Evolutionary conservation across 495 filamentous ascomycete genomes (phyloP).

Genomic region (Penicillium parvum): DNA sequence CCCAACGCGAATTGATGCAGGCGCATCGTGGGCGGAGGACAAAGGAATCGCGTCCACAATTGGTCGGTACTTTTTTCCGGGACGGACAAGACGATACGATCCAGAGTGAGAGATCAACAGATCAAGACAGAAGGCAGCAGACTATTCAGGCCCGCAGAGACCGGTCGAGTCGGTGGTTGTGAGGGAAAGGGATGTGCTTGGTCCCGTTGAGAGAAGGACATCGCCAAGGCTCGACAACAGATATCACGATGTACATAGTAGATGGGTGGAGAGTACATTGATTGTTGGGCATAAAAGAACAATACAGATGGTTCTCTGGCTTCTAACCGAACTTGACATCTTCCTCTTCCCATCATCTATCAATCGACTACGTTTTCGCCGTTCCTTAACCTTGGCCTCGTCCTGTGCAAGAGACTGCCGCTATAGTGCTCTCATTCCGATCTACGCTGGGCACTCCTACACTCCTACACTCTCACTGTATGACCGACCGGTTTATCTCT

Average conservation of each 20-base stretch:
- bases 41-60: not conserved
- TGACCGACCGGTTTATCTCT: constrained; percentile 11
- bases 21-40: not conserved
- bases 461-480: constrained; percentile 2
- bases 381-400: too few relatives aligned
- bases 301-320: too few relatives aligned
- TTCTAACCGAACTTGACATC: too few relatives aligned
- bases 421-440: too few relatives aligned
- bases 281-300: too few relatives aligned
- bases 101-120: not conserved
- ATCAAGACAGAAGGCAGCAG: not conserved
- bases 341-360: not conserved
- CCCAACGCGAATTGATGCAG: not conserved
- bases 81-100: constrained; percentile 1
- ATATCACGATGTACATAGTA: too few relatives aligned
- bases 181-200: not conserved
- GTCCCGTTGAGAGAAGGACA: constrained; percentile 1
- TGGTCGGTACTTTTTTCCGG: constrained; percentile 17
- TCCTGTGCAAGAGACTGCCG: too few relatives aligned
- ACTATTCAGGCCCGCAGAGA: not conserved
- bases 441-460: too few relatives aligned
- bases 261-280: too few relatives aligned
- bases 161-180: not conserved
- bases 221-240: not conserved
- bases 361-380: not conserved